Evolutionary conservation across 1,284 basidiomycete species (phyloP), one percentile per base, ranked within the genome.

Genomic region (Cryptococcus wingfieldii): DNA sequence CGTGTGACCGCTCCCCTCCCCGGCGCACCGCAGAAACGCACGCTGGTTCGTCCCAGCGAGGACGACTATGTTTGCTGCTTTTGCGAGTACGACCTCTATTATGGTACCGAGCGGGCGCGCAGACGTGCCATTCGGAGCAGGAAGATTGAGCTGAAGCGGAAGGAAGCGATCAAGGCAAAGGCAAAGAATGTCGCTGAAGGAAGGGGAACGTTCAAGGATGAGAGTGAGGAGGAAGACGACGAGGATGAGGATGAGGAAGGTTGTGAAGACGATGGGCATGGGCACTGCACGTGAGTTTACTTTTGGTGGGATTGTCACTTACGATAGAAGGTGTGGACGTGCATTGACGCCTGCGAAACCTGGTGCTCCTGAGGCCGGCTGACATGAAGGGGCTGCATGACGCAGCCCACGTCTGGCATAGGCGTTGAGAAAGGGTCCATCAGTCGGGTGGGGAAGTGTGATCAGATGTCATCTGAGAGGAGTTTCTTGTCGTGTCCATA

Each of bases 31-130:
- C 13, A 39, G 6, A 45, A 43, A 4, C 38, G 42, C 12, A 42
- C 46, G 57, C 74, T 19, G 25, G 50, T 72, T 70, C 80, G 54
- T 80, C 83, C 68, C 2, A 59, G 86, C 8, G 81, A 79, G 51
- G 89, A 90, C 37, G 90, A 93, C 71, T 93, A 89, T 86, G 86
- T 93, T 61, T 94, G 90, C 70, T 83, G 86, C 61, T 87, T 87
- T 67, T 94, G 90, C 79, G 90, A 93, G 76, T 90, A 90, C 71
- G 81, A 84, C 61, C 73, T 94, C 56, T 91, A 90, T 71, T 94
- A 88, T 70, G 87, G 88, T 10, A 60, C 69, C 9, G 87, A 87
- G 57, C 84, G 86, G 27, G 63, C 70, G 50, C 82, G 81, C 58
- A 86, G 84, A 70, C 79, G 82, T 37, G 87, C 86, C 38, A 79